A percentile compares a stretch with the other conserved stretches of the same genome.
Evolutionary conservation across 305 asterid species (phyloP).

Genomic region (Solanum hybrid): DNA sequence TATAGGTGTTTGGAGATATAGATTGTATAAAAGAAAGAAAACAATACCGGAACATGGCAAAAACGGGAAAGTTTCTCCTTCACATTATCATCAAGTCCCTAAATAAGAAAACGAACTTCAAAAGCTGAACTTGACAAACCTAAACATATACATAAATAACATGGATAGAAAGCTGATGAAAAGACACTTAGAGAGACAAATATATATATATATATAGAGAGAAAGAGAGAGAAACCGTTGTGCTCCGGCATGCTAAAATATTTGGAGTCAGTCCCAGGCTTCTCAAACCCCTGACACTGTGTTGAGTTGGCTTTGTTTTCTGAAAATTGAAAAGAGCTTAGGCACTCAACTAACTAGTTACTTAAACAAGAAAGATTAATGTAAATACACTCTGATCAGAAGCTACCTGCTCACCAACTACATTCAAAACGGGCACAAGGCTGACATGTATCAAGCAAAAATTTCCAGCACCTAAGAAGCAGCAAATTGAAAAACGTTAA

Average conservation of each 20-base stretch:
- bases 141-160: neutral
- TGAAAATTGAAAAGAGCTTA: neutral
- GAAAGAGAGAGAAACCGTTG: constrained; percentile 19
- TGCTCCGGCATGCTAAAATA: constrained; percentile 21
- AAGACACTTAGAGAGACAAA: neutral
- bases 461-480: constrained; percentile 21
- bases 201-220: neutral
- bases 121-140: constrained; percentile 3
- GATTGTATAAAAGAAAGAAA: neutral
- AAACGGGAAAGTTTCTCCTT: constrained; percentile 20
- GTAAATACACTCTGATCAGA: neutral
- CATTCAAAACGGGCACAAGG: constrained; percentile 25
- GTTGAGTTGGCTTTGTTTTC: constrained; percentile 28
- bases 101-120: constrained; percentile 6
- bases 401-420: constrained; percentile 26
- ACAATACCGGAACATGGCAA: constrained; percentile 25
- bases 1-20: neutral
- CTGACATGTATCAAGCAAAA: constrained; percentile 27
- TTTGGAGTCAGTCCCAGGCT: constrained; percentile 17
- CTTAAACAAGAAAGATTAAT: neutral
- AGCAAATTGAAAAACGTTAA: neutral
- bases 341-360: neutral
- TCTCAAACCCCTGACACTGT: constrained; percentile 17
- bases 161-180: neutral
- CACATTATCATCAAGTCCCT: constrained; percentile 18